Evolutionary conservation across 2,329 filamentous ascomycete genomes (phyloP).

Genomic region (Trichoderma hamatum): DNA sequence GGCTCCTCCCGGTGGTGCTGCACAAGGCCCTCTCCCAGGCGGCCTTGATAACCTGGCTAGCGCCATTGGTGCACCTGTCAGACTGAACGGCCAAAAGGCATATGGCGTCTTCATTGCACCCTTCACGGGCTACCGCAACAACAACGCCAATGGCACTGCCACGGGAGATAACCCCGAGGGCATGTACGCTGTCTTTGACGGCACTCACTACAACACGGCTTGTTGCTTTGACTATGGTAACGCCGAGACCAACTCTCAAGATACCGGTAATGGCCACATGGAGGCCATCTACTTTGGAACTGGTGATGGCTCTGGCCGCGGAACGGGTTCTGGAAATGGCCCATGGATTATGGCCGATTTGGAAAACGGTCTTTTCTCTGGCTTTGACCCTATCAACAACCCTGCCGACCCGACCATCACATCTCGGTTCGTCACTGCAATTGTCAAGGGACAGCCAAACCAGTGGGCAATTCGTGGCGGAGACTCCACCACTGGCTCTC

Average conservation of each 20-base stretch:
- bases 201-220: slow-evolving; percentile 9
- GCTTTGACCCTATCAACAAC: neutral
- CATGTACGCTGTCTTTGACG: slow-evolving; percentile 15
- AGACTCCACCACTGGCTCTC: neutral
- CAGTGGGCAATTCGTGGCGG: slow-evolving; percentile 11
- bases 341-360: slow-evolving; percentile 20
- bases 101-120: slow-evolving; percentile 13
- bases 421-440: slow-evolving; percentile 1
- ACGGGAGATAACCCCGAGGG: neutral
- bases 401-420: slow-evolving; percentile 2
- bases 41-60: slow-evolving; percentile 9
- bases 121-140: slow-evolving; percentile 12
- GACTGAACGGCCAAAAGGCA: slow-evolving; percentile 8
- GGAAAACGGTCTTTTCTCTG: slow-evolving; percentile 13
- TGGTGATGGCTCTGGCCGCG: neutral
- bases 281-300: slow-evolving; percentile 13
- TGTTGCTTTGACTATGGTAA: slow-evolving; percentile 20
- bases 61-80: slow-evolving; percentile 9
- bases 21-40: neutral
- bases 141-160: slow-evolving; percentile 4
- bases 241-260: slow-evolving; percentile 2
- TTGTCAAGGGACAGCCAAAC: slow-evolving; percentile 3
- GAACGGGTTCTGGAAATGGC: slow-evolving; percentile 8
- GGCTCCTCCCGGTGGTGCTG: slow-evolving; percentile 6
- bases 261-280: slow-evolving; percentile 17